phyloP scores from a whole-genome alignment of 768 basidiomycete species.

The Lanmaoa pseudosensibilis region DNA sequence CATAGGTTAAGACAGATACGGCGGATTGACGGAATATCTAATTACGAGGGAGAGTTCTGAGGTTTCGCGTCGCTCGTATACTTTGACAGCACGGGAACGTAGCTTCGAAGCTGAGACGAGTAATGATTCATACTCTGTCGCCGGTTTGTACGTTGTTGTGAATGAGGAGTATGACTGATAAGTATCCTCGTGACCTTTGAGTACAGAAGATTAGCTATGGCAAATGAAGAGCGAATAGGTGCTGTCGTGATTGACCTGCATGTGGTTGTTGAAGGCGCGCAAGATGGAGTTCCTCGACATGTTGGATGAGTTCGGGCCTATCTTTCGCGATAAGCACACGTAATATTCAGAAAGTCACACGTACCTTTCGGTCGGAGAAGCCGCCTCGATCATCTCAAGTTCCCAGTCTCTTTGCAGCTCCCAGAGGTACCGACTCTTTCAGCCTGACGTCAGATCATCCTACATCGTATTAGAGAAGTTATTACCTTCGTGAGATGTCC shows the following conservation, averaged over 20 bases:
- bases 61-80: conserved; percentile 62
- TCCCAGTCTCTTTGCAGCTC: conserved; percentile 75
- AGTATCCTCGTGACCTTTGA: conserved; percentile 75
- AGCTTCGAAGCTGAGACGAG: conserved; percentile 78
- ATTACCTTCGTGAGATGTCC: conserved; percentile 65
- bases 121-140: conserved; percentile 72
- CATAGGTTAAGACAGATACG: conserved; percentile 12
- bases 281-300: conserved; percentile 61
- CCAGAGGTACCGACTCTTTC: conserved; percentile 72
- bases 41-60: conserved; percentile 63
- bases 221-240: not conserved
- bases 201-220: not conserved
- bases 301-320: conserved; percentile 46
- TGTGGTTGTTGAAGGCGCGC: conserved; percentile 75
- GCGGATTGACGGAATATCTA: not conserved
- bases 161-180: conserved; percentile 87
- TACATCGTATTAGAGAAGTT: conserved; percentile 5
- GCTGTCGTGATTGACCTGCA: conserved; percentile 47
- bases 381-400: conserved; percentile 55
- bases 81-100: conserved; percentile 57
- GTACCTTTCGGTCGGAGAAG: conserved; percentile 49
- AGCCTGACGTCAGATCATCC: conserved; percentile 13
- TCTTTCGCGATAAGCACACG: not conserved
- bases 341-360: not conserved
- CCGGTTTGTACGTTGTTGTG: conserved; percentile 73